These are phyloP conservation scores for Syncephalastrum racemosum DNA, from an alignment of 371 early-diverging fungal species.

Conservation along the genomic window DNA sequence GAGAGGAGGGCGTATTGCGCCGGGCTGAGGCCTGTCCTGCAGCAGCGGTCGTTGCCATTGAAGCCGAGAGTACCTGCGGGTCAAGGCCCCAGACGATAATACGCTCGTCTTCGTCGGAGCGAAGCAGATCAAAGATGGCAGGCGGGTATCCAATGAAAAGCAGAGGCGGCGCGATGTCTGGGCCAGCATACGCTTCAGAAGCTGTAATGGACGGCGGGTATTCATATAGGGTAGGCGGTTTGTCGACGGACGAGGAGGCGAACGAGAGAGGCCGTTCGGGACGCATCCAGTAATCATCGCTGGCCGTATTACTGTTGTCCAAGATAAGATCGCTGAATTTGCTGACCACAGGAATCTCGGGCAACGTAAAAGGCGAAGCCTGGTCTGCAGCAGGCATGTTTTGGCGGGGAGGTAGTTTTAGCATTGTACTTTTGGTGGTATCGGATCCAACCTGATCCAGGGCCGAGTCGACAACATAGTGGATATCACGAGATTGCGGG, in stretches of 20 bases:
- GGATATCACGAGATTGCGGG: no score
- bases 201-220: conserved; percentile 13
- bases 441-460: conserved; percentile 23
- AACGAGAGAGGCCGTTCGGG: conserved; percentile 34
- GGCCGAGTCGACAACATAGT: conserved; percentile 21
- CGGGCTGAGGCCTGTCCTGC: conserved; percentile 10
- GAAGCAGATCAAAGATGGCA: conserved; percentile 50
- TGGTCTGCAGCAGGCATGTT: no score
- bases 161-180: conserved; percentile 26
- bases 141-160: conserved; percentile 40
- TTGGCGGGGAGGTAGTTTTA: no score
- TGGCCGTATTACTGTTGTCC: conserved; percentile 13
- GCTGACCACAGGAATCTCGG: conserved; percentile 42
- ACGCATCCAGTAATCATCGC: conserved; percentile 12
- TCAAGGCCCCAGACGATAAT: conserved; percentile 59
- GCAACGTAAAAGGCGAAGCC: conserved; percentile 20
- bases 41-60: conserved; percentile 30
- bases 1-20: conserved; percentile 1
- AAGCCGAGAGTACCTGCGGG: conserved; percentile 36
- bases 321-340: conserved; percentile 31
- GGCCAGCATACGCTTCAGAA: conserved; percentile 1
- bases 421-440: conserved; percentile 5
- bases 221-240: conserved; percentile 10
- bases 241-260: conserved; percentile 15
- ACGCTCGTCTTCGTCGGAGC: conserved; percentile 54